A percentile compares a stretch with the other conserved stretches of the same genome.
These are phyloP conservation scores for Tetrapisispora phaffii DNA, from an alignment of 805 yeast genomes.

Conservation along the genomic window DNA sequence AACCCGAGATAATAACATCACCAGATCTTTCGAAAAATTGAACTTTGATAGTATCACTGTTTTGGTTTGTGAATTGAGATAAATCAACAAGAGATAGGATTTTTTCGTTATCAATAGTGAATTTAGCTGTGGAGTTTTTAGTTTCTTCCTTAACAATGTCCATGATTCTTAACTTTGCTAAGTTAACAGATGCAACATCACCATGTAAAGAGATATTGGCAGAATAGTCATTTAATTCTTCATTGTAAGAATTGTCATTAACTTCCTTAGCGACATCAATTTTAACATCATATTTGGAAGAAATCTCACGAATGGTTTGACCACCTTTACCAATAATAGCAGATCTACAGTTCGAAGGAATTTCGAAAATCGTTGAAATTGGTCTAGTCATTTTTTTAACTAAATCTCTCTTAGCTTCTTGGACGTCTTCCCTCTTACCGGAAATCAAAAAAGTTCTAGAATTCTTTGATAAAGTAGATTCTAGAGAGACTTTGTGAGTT, in stretches of 20 bases:
- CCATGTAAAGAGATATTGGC: constrained; percentile 64
- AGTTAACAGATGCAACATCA: constrained; percentile 70
- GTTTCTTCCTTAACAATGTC: constrained; percentile 70
- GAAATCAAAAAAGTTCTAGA: constrained; percentile 75
- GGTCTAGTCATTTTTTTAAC: constrained; percentile 72
- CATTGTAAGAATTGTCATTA: constrained; percentile 35
- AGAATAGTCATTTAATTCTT: constrained; percentile 50
- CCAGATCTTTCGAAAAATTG: constrained; percentile 20
- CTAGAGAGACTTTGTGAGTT: constrained; percentile 54
- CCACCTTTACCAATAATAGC: constrained; percentile 85
- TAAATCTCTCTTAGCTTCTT: constrained; percentile 63
- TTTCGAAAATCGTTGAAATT: constrained; percentile 44
- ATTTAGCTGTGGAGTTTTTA: constrained; percentile 41
- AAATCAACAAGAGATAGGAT: constrained; percentile 28
- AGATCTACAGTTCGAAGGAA: constrained; percentile 72
- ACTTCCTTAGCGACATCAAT: constrained; percentile 40
- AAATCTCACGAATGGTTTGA: constrained; percentile 66
- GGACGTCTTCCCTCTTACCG: constrained; percentile 61
- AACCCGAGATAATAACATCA: constrained; percentile 54
- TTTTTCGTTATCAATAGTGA: constrained; percentile 35
- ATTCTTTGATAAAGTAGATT: constrained; percentile 71
- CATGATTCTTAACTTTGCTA: constrained; percentile 60
- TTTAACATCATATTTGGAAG: constrained; percentile 61
- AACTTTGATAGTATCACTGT: constrained; percentile 19
- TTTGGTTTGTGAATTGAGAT: constrained; percentile 5